Evolutionary conservation across 2,329 filamentous ascomycete genomes (phyloP).

Genomic region (Penicillium sumatraense): DNA sequence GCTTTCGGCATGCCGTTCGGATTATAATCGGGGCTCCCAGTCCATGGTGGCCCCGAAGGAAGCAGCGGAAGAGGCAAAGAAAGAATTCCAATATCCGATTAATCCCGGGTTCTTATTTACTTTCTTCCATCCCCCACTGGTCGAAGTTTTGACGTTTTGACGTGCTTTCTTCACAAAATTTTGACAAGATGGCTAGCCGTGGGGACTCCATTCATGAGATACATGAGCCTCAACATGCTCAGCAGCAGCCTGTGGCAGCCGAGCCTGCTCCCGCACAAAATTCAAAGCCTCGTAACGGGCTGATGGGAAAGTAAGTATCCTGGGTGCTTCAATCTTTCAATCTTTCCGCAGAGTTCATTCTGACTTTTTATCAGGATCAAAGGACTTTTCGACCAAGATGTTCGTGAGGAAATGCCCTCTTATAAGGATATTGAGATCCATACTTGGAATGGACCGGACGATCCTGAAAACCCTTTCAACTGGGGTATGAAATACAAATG

Average conservation of each 20-base stretch:
- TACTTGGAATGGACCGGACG: slow-evolving; percentile 32
- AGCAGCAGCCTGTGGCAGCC: not conserved
- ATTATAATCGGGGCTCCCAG: not conserved
- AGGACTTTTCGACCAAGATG: not conserved
- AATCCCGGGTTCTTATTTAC: not conserved
- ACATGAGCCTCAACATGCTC: not conserved
- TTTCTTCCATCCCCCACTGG: not conserved
- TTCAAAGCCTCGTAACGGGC: not conserved
- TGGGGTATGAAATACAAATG: slow-evolving; percentile 46
- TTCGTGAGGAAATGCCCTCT: not conserved
- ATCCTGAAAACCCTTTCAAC: slow-evolving; percentile 41
- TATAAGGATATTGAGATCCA: slow-evolving; percentile 28
- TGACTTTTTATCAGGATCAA: not conserved
- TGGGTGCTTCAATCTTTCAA: not conserved
- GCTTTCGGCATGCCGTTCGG: slow-evolving; percentile 1
- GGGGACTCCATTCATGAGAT: not conserved
- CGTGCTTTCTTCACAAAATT: not conserved
- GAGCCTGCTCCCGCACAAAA: not conserved
- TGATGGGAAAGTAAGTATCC: not conserved
- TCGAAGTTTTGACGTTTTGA: not conserved
- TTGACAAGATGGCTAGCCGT: slow-evolving; percentile 1
- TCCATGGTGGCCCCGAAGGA: not conserved
- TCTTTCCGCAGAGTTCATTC: not conserved
- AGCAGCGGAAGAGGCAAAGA: not conserved
- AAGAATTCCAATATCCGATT: not conserved